phyloP scores from a whole-genome alignment of 1,139 yeast genomes.

The Yamadazyma oceani region DNA sequence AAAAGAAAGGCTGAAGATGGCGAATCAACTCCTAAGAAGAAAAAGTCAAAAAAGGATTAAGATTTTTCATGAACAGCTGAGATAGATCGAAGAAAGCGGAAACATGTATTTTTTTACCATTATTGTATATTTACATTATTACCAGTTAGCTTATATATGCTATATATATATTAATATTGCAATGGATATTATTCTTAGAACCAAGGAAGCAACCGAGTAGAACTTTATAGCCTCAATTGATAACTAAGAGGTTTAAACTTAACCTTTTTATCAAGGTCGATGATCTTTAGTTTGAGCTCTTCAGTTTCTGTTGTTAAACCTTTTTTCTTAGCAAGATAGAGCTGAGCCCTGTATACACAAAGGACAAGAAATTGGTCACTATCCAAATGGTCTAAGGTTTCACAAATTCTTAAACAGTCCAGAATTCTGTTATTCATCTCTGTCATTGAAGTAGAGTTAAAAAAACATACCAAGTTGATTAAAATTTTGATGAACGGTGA shows the following conservation, averaged over 20 bases:
- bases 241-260: neutral
- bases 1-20: slow-evolving; percentile 61
- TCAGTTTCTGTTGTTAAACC: neutral
- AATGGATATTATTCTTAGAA: slow-evolving; percentile 1
- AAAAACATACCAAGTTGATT: slow-evolving; percentile 3
- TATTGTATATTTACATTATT: slow-evolving; percentile 1
- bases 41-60: slow-evolving; percentile 36
- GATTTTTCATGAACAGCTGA: no score
- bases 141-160: neutral
- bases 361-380: neutral
- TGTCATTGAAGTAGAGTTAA: slow-evolving; percentile 17
- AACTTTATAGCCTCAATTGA: neutral
- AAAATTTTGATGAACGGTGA: slow-evolving; percentile 5
- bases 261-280: neutral
- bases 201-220: neutral
- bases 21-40: slow-evolving; percentile 50
- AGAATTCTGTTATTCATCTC: slow-evolving; percentile 7
- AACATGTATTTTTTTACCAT: neutral
- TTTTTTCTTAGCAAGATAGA: neutral
- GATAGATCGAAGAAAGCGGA: no score
- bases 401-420: slow-evolving; percentile 4
- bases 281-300: neutral
- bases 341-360: slow-evolving; percentile 1
- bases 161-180: no score
- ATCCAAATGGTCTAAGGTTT: neutral